Evolutionary conservation across 352 stramenopile species (phyloP).

Genomic region (Pythium biforme): DNA sequence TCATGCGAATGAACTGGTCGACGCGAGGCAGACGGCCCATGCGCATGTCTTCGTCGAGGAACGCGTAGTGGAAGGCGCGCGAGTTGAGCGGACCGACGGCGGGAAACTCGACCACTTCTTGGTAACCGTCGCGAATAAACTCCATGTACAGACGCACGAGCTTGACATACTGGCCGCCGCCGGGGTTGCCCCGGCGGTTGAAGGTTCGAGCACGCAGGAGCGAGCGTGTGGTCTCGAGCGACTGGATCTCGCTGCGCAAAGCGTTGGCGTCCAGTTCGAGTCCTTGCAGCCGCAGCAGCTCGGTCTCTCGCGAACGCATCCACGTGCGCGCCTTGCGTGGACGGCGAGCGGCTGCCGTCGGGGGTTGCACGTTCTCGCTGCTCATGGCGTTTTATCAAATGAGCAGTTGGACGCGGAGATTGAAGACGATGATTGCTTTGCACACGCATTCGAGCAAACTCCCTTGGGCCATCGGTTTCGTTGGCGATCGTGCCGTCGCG

Average conservation of each 20-base stretch:
- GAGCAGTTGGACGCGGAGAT: too few relatives aligned
- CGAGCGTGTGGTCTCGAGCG: conserved; percentile 27
- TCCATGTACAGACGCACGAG: conserved; percentile 24
- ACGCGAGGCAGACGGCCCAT: conserved; percentile 6
- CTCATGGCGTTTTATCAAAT: too few relatives aligned
- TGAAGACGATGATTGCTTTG: too few relatives aligned
- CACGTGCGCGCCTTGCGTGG: conserved; percentile 16
- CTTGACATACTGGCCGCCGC: conserved; percentile 22
- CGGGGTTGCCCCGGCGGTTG: conserved; percentile 10
- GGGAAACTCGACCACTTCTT: conserved; percentile 3
- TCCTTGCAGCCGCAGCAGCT: conserved; percentile 35
- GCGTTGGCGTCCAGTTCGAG: conserved; percentile 39
- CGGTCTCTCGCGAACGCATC: conserved; percentile 24
- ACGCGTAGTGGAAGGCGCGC: background rate
- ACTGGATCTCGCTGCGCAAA: conserved; percentile 39
- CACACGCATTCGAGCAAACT: too few relatives aligned
- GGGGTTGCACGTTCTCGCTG: too few relatives aligned
- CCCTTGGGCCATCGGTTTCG: too few relatives aligned
- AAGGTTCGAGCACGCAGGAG: conserved; percentile 26
- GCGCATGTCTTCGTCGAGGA: conserved; percentile 15
- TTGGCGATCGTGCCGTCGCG: too few relatives aligned
- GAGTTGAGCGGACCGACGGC: background rate
- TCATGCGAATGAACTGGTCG: conserved; percentile 8
- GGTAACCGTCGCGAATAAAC: conserved; percentile 20
- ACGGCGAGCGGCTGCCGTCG: background rate